These are phyloP conservation scores for Friedmanniomyces endolithicus DNA, from an alignment of 495 filamentous ascomycete species.

Conservation along the genomic window DNA sequence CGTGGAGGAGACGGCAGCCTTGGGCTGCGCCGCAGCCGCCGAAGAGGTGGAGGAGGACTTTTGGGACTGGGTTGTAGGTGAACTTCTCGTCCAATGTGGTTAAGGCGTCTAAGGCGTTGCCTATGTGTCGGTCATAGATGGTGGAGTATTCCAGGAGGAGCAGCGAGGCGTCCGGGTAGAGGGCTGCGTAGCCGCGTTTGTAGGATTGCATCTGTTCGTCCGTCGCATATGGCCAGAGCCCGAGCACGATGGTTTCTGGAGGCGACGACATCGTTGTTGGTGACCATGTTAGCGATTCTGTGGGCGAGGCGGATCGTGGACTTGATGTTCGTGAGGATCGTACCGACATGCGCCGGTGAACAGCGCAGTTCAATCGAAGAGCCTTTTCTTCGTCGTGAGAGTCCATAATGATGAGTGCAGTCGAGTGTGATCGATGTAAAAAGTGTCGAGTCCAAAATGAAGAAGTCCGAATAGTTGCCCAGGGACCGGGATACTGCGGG, in stretches of 20 bases:
- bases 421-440: no score
- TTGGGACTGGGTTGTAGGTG: not conserved
- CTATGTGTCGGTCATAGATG: not conserved
- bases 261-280: not conserved
- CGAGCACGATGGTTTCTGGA: constrained; percentile 10
- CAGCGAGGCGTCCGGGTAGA: constrained; percentile 7
- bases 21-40: constrained; percentile 6
- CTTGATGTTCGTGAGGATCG: constrained; percentile 4
- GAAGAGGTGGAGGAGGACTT: constrained; percentile 14
- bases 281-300: not conserved
- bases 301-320: constrained; percentile 1
- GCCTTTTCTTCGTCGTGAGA: constrained; percentile 2
- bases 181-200: constrained; percentile 4
- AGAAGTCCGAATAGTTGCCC: not conserved
- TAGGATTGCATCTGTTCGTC: constrained; percentile 8
- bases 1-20: constrained; percentile 7
- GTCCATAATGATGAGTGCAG: not conserved
- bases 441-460: not conserved
- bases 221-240: constrained; percentile 13
- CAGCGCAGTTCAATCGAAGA: not conserved
- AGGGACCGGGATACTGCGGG: not conserved
- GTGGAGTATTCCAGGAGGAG: constrained; percentile 7
- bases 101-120: constrained; percentile 3
- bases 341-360: constrained; percentile 6
- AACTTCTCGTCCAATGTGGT: not conserved